Conservation (phyloP, 1,284 basidiomycete species). For the Apiotrichum gamsii region DNA sequence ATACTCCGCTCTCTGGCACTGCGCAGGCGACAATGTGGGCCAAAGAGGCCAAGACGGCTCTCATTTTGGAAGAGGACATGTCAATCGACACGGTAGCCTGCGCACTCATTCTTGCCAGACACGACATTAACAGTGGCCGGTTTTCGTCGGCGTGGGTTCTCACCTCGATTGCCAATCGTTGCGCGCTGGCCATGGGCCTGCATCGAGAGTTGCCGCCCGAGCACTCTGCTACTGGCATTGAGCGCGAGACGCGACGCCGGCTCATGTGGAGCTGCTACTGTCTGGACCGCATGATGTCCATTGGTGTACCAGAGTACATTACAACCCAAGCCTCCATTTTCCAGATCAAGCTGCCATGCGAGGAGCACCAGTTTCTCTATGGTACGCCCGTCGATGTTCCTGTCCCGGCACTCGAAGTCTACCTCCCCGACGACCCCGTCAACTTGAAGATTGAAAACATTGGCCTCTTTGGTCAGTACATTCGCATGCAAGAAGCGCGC, state of each 20-base stretch:
- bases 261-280: conserved; percentile 24
- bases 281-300: conserved; percentile 23
- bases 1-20: neutral
- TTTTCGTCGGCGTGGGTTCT: conserved; percentile 15
- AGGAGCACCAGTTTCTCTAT: conserved; percentile 11
- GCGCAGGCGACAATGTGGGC: conserved; percentile 14
- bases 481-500: conserved; percentile 9
- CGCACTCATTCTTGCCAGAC: conserved; percentile 20
- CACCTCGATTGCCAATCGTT: conserved; percentile 13
- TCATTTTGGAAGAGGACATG: conserved; percentile 16
- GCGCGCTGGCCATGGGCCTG: conserved; percentile 14
- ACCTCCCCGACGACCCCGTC: neutral
- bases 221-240: conserved; percentile 1
- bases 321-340: neutral
- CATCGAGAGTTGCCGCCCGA: conserved; percentile 14
- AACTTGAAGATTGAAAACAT: conserved; percentile 1
- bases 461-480: conserved; percentile 14
- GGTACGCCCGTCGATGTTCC: conserved; percentile 3
- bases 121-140: conserved; percentile 19
- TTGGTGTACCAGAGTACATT: conserved; percentile 14
- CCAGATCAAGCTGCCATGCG: conserved; percentile 7
- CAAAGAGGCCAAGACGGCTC: conserved; percentile 13
- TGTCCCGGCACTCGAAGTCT: conserved; percentile 1
- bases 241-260: conserved; percentile 19
- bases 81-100: conserved; percentile 16